Evolutionary conservation across 139 green algal species (phyloP), one percentile per base, ranked within the genome.

Genomic region (Tetratostichococcus sp.): DNA sequence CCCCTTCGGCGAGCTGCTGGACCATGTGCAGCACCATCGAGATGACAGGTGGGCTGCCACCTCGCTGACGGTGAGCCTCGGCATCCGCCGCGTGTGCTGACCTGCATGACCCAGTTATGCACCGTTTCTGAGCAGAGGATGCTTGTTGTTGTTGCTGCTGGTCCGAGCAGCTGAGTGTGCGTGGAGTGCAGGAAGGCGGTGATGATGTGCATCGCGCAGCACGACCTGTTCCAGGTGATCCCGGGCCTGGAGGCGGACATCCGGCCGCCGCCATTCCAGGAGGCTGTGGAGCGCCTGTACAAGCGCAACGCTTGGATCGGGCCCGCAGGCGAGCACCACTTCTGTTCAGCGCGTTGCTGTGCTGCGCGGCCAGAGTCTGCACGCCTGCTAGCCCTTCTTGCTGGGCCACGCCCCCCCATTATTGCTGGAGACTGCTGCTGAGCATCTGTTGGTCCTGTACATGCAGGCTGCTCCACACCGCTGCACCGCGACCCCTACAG

Each of bases 231-330:
- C 50, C 50, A 62, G 50, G 2, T 69, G 28, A 69, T 72, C 19
- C 67, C 67, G 1, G 32, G 58, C 1, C 4, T 72, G 32, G 67
- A 35, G 6, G 67, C 67, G 17, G 33, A 43, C 35, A 50, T 72
- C 11, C 32, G 14, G 17, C 25, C 32, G 1, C 67, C 32, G 33
- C 67, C 67, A 0, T 72, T 72, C 33, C 67, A 28, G 57, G n/a
- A 62, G 50, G 50, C 50, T n/a, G 39, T 28, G 1, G 74, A 79
- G 23, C 70, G 74, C 26, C 16, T 79, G 67, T 66, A 74, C 43
- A 72, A 74, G 57, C 50, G 69, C 33, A 74, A 73, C 6, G 58
- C 57, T 1, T 79, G 75, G 75, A 42, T 79, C 69, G 75, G 75
- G 8, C 57, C 68, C 28, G 43, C 42, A 70, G 50, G 50, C 26